These are phyloP conservation scores for Cystobasidium slooffiae DNA, from an alignment of 1,284 basidiomycete species.

Conservation along the genomic window DNA sequence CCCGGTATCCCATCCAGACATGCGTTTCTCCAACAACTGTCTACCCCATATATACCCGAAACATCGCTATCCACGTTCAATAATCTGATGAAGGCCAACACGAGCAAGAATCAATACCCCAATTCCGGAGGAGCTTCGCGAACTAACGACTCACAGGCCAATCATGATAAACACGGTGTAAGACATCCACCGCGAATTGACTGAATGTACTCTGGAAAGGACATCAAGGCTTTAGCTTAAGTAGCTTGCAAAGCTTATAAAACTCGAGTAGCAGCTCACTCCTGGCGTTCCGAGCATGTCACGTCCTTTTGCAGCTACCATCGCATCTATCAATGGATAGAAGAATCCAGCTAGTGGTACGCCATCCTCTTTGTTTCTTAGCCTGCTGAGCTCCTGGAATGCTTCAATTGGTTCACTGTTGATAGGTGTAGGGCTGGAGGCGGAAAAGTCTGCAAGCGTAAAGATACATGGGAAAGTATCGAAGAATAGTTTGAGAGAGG, in stretches of 20 bases:
- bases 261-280: slow-evolving; percentile 45
- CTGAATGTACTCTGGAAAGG: slow-evolving; percentile 69
- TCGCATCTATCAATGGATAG: slow-evolving; percentile 70
- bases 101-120: neutral
- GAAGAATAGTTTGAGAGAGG: slow-evolving; percentile 62
- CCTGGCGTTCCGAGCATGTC: slow-evolving; percentile 67
- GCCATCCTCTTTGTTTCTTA: slow-evolving; percentile 65
- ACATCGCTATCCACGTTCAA: slow-evolving; percentile 61
- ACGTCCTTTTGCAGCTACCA: slow-evolving; percentile 66
- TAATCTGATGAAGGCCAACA: slow-evolving; percentile 58
- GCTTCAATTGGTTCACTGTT: slow-evolving; percentile 49
- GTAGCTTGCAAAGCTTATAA: neutral
- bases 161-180: slow-evolving; percentile 68
- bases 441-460: slow-evolving; percentile 65
- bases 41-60: too few species aligned
- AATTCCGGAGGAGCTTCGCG: neutral
- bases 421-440: slow-evolving; percentile 18
- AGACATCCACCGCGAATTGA: slow-evolving; percentile 67
- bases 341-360: slow-evolving; percentile 63
- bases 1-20: too few species aligned
- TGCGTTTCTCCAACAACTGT: too few species aligned
- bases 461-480: slow-evolving; percentile 72
- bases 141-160: slow-evolving; percentile 18
- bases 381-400: slow-evolving; percentile 57
- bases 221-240: neutral